Base-by-base conservation (phyloP, 257 asterid genomes). In the Petunia secreta region DNA sequence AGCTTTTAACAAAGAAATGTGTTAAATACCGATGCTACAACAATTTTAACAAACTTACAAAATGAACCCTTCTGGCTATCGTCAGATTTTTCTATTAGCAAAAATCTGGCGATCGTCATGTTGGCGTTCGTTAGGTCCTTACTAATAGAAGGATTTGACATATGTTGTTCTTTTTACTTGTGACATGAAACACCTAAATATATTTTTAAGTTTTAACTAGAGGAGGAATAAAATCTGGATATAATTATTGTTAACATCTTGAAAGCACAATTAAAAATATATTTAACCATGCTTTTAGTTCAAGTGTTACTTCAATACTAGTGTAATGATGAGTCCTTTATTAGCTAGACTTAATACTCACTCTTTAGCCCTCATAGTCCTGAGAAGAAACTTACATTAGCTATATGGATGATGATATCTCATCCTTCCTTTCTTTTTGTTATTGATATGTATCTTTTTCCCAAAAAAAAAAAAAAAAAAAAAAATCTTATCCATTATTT, bases 381-480 rank as follows among this genome's bases (percentile, higher is more conserved):
- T 83, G 91, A 91, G 78, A 84, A 85, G 80, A 83, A 87, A 55
- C 60, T 16, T 91, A 54, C 77, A 79, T 87, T 48, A 90, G 86
- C 91, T 79, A 85, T 85, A 82, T 44, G 83, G 94, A 91, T 46
- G 69, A 65, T 83, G 94, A 88, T 79, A 64, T 63, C 74, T 75
- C 87, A 88, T 85, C 92, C 59, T 8, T 80, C 62, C 43, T 36
- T 68, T 66, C 3, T 36, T 8, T 39, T 6, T 38, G 0, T 37
- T 37, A 10, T 63, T 25, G 25, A 25, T 25, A 25, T 25, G 25
- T 25, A 25, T 25, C 25, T 25, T 25, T 25, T 25, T 25, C 25
- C 25, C 25, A 25, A 25, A 25, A 25, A 25, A 25, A 25, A 25
- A 25, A 25, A n/a, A n/a, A n/a, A 25, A 25, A 25, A 63, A 4